Evolutionary conservation across 129 eudicot species (phyloP), one percentile per base, ranked within the genome.

Genomic region (Kitagawia praeruptora): DNA sequence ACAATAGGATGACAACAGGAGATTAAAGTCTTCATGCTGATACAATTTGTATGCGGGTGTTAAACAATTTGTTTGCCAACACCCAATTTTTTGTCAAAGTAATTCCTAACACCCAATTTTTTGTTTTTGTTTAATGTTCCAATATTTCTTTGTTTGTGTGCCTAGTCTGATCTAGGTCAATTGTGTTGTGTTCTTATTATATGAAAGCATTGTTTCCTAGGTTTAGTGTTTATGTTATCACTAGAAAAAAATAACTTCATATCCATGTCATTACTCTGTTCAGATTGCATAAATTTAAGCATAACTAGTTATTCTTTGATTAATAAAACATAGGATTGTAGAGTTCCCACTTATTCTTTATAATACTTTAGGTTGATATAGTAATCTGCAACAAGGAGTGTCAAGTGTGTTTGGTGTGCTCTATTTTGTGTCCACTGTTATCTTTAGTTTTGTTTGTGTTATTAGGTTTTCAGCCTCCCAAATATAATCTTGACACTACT

Each of bases 11-110:
- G 93, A 96, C 99, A 61, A 97, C 99, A 66, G 99, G 99, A 87
- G 99, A 98, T 81, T 96, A 96, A 87, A 96, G 99, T 84, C 98
- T 96, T 83, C 99, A 92, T 81, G 99, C 99, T 61, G 99, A 31
- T 31, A 31, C 34, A 31, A 31, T 31, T 31, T 31, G 34, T 31
- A 31, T 31, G 34, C 34, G 34, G 34, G 34, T 31, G 34, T 31
- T 31, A 31, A 31, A 31, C 34, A 31, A 31, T 31, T 31, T 31
- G 34, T 31, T 31, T 31, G 34, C 34, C 34, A 31, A 31, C 34
- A 31, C 34, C 34, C 34, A 31, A 31, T 31, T 31, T 31, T 31
- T 31, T 31, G 34, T 31, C 34, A 31, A 31, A 31, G 34, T 31
- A 31, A 31, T 31, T 31, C 34, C 34, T 31, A 31, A 31, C 34